These are phyloP conservation scores for Eimeria brunetti DNA, from an alignment of 169 alveolate genomes.

Conservation along the genomic window DNA sequence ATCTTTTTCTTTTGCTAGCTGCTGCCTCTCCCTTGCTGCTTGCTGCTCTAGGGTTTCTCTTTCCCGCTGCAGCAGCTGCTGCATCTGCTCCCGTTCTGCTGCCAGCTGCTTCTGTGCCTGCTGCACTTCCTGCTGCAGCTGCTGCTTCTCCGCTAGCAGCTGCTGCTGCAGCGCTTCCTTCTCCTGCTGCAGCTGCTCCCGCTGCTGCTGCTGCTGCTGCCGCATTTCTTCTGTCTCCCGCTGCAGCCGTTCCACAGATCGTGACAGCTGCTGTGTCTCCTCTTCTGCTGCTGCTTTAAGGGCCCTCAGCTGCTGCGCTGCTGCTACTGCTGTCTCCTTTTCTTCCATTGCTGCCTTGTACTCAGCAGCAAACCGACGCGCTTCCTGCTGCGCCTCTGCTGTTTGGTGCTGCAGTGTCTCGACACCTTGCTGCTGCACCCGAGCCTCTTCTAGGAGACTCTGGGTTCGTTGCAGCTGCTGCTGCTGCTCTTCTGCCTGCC, in stretches of 20 bases:
- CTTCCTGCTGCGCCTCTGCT: slow-evolving; percentile 36
- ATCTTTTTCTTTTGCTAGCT: neutral
- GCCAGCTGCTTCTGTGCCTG: slow-evolving; percentile 4
- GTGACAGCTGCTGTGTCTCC: slow-evolving; percentile 34
- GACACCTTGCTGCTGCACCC: neutral
- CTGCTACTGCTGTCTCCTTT: slow-evolving; percentile 20
- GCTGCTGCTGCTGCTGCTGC: slow-evolving; percentile 17
- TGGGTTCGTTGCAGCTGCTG: slow-evolving; percentile 46
- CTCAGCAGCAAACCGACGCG: slow-evolving; percentile 36
- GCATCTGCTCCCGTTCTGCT: neutral
- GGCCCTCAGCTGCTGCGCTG: slow-evolving; percentile 20
- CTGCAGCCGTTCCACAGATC: neutral
- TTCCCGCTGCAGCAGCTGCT: slow-evolving; percentile 1
- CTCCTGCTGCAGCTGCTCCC: slow-evolving; percentile 39
- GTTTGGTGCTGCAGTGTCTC: slow-evolving; percentile 32
- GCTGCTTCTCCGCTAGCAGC: neutral
- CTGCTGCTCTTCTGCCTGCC: slow-evolving; percentile 32
- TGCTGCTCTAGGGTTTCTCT: slow-evolving; percentile 4
- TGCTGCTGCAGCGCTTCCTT: slow-evolving; percentile 48
- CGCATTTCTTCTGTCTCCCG: neutral
- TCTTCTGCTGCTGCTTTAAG: slow-evolving; percentile 33
- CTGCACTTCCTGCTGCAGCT: slow-evolving; percentile 30
- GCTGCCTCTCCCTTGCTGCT: neutral
- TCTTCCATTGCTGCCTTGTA: neutral
- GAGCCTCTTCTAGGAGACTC: slow-evolving; percentile 1